Evolutionary conservation across 768 basidiomycete genomes (phyloP).

Genomic region (Inosperma sp.): DNA sequence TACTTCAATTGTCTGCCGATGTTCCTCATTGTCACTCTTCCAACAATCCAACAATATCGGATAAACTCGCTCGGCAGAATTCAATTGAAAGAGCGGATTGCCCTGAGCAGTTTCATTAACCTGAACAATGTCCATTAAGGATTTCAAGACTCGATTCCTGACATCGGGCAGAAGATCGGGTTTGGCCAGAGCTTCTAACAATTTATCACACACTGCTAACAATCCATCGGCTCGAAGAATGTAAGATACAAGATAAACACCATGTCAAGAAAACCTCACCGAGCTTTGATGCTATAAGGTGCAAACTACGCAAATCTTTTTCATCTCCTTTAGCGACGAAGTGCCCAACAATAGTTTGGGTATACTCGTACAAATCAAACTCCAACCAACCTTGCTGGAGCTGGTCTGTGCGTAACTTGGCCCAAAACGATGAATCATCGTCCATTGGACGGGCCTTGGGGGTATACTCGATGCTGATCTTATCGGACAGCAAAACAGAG

Average conservation of each 20-base stretch:
- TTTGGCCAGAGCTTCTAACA: neutral
- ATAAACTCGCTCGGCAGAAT: neutral
- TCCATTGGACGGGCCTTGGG: constrained; percentile 8
- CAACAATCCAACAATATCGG: neutral
- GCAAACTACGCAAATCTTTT: neutral
- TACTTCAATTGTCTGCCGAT: neutral
- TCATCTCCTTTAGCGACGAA: neutral
- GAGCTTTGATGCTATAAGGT: neutral
- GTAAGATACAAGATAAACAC: neutral
- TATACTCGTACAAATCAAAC: neutral
- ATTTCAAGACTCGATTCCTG: neutral
- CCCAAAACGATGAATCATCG: neutral
- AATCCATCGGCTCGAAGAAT: neutral
- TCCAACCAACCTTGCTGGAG: neutral
- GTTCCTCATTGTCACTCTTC: neutral
- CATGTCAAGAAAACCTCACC: neutral
- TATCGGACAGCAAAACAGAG: constrained; percentile 3
- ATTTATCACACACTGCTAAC: neutral
- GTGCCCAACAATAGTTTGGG: neutral
- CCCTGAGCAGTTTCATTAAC: neutral
- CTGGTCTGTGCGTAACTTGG: neutral
- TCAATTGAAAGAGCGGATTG: neutral
- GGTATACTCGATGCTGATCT: neutral
- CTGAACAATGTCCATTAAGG: neutral
- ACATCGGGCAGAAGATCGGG: neutral